Base-by-base conservation (phyloP, 2,329 filamentous ascomycete genomes). In the Lachnellula occidentalis region DNA sequence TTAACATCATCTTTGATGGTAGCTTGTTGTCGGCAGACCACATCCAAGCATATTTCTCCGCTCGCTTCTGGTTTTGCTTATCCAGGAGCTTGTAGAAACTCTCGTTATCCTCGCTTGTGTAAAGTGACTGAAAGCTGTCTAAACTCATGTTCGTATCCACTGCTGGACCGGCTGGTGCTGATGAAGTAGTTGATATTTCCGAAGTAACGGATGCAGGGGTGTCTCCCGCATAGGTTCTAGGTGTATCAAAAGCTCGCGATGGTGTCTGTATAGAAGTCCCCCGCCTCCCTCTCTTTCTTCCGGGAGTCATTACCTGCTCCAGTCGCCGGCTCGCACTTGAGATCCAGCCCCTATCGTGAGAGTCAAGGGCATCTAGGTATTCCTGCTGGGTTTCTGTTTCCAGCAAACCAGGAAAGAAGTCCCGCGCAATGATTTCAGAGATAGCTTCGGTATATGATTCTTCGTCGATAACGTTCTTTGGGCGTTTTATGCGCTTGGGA, bases 91-190 rank as follows among this genome's bases (percentile, higher is more conserved):
- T 87, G 71, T 96, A 95, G 74, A 99, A 97, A 64, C 89, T 95
- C 69, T 96, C 94, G 67, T 97, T 97, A 70, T 99, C 94, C 71
- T 99, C 94, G 66, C 90, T 96, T 1, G 92, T 99, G 73, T 96
- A 97, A 62, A 89, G 92, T 3, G 88, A 81, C 68, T 99, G 94
- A 66, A 96, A 99, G 1, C 86, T 82, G 51, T 86, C 83, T 1
- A 99, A 78, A 56, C 87, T 91, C 76, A 97, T 83, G 63, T 86
- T 86, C 42, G 86, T 83, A 68, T 95, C 86, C 17, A 90, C 76
- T 34, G 78, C 72, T 55, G 74, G 74, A 51, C 73, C 75, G 49
- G 72, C 69, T 17, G 69, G 67, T 15, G 69, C 66, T 21, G 67
- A 64, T 5, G 66, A 69, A 9, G 71, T 68, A 37, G 72, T 72